Base-by-base conservation (phyloP, 2,329 filamentous ascomycete species). In the Fusarium poae region DNA sequence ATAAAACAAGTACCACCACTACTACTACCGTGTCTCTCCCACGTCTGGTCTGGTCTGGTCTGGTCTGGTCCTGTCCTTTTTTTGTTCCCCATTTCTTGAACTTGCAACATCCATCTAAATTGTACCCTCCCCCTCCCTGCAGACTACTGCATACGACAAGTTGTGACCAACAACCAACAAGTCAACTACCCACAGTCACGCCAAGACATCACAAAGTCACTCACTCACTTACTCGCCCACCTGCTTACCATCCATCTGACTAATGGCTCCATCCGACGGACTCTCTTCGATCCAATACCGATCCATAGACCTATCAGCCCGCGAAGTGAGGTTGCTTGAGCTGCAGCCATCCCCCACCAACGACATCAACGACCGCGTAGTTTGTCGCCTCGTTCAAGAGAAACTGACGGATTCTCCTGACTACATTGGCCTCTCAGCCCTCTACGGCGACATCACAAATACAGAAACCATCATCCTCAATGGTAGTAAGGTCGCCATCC, bases 371-470 rank as follows among this genome's bases (percentile, higher is more conserved):
- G 70, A 72, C 25, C 58, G 65, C 8, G 9, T 72, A 20, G 65
- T 71, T 11, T 72, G 70, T 50, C 70, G 67, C 20, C 50, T 72
- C 3, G 67, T 72, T 4, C 70, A 72, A 18, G 67, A 69, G 34
- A 62, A 52, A 30, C 32, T 71, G 12, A 39, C 21, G 25, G 57
- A 72, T n/a, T 54, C 67, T 1, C 43, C 70, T 15, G 70, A 72
- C n/a, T 72, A 67, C 27, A 69, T 72, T 16, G 70, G 70, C 2
- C 67, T 72, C 6, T 72, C 70, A 5, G 59, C 70, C 5, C 70
- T 72, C 0, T 72, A 71, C 32, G 70, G 70, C 18, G 68, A 72
- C 32, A 44, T 72, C 16, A 49, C 65, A 25, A 59, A 60, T 18
- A 71, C 70, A 1, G 70, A 72, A n/a, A 34, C 45, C 34, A 71